phyloP scores from a whole-genome alignment of 495 filamentous ascomycete genomes.

The Aspergillus panamensis region DNA sequence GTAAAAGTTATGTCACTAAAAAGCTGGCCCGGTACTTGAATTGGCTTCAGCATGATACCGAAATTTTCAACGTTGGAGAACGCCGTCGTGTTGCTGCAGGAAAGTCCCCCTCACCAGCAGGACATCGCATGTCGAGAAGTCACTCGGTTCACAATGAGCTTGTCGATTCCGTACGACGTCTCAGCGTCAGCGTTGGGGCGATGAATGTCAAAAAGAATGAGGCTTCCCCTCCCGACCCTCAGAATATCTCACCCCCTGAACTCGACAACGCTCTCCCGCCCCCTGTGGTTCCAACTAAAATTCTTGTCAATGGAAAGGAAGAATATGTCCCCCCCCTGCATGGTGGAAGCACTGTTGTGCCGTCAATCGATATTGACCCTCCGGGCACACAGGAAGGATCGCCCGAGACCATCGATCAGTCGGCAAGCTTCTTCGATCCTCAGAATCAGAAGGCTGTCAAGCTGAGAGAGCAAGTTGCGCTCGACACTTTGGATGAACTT shows the following conservation, averaged over 20 bases:
- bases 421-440: conserved; percentile 91
- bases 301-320: conserved; percentile 48
- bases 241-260: conserved; percentile 23
- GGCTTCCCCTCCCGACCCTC: conserved; percentile 25
- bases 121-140: conserved; percentile 22
- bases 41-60: conserved; percentile 93
- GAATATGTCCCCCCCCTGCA: conserved; percentile 26
- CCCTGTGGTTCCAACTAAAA: conserved; percentile 43
- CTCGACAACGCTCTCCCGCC: conserved; percentile 31
- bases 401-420: conserved; percentile 71
- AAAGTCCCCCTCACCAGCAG: conserved; percentile 39
- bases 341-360: conserved; percentile 32
- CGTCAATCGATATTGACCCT: conserved; percentile 25
- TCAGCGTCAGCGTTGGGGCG: conserved; percentile 42
- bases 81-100: conserved; percentile 77
- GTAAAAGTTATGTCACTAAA: conserved; percentile 98
- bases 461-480: conserved; percentile 84
- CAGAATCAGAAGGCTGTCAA: conserved; percentile 76
- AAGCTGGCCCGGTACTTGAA: conserved; percentile 93
- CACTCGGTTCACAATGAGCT: conserved; percentile 41
- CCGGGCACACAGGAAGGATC: conserved; percentile 32
- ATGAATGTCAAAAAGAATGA: conserved; percentile 25
- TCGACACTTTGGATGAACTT: conserved; percentile 88
- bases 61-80: conserved; percentile 96
- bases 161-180: conserved; percentile 41